phyloP scores from a whole-genome alignment of 1,284 basidiomycete genomes.

The Gymnopus androsaceus region DNA sequence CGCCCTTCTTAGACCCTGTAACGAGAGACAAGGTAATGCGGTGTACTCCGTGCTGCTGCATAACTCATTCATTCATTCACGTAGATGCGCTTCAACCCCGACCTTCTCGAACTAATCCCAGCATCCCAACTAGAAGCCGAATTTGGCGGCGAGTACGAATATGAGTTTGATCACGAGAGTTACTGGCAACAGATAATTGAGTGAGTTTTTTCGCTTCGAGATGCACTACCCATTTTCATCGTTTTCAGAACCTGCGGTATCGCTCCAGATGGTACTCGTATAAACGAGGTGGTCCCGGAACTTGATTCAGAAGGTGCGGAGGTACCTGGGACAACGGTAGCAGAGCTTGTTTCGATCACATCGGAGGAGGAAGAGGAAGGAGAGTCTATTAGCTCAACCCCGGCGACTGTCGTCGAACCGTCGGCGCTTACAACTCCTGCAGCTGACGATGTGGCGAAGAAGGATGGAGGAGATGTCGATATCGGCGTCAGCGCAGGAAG shows the following conservation, averaged over 20 bases:
- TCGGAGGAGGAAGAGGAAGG: neutral
- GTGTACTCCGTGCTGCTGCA: neutral
- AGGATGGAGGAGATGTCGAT: constrained; percentile 3
- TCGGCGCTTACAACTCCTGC: neutral
- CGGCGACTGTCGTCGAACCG: neutral
- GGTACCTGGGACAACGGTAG: neutral
- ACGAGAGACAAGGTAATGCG: constrained; percentile 79
- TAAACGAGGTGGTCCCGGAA: constrained; percentile 17
- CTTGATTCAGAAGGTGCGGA: neutral
- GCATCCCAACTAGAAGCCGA: constrained; percentile 78
- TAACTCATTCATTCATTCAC: neutral
- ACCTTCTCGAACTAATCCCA: constrained; percentile 76
- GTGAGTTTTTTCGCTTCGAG: constrained; percentile 40
- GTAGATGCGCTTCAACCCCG: constrained; percentile 87
- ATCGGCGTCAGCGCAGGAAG: neutral
- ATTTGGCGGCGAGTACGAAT: constrained; percentile 80
- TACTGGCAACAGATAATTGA: constrained; percentile 81
- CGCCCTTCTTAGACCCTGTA: constrained; percentile 88
- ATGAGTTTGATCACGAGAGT: constrained; percentile 72
- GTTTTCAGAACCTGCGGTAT: constrained; percentile 55
- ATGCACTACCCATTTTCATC: neutral
- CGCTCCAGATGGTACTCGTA: constrained; percentile 59
- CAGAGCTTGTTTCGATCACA: too few relatives aligned
- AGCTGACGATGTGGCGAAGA: constrained; percentile 2
- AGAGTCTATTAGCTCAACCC: neutral